Evolutionary conservation across 345 rosid species (phyloP).

Genomic region (Tarenaya hassleriana): DNA sequence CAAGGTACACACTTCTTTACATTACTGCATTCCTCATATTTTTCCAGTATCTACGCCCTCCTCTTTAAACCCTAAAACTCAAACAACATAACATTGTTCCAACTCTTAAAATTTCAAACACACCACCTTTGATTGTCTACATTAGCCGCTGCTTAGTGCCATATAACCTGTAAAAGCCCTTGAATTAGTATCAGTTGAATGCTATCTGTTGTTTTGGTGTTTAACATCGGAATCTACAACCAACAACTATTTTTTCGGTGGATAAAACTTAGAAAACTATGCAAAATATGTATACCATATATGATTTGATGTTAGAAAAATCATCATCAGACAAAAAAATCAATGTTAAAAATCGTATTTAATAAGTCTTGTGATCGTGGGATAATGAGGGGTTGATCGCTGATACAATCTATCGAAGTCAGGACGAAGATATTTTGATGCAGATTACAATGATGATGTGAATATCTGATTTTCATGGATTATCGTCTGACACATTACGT

Average conservation of each 20-base stretch:
- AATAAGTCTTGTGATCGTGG: neutral
- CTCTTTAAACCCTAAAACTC: neutral
- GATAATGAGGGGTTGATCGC: neutral
- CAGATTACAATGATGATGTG: too few relatives aligned
- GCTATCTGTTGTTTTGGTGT: too few relatives aligned
- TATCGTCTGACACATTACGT: neutral
- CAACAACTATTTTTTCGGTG: too few relatives aligned
- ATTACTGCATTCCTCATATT: slow-evolving; percentile 1
- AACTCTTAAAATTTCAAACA: neutral
- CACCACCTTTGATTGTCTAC: neutral
- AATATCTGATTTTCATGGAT: neutral
- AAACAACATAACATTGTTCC: neutral
- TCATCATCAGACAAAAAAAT: too few relatives aligned
- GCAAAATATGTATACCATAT: too few relatives aligned
- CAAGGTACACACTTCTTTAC: slow-evolving; percentile 42
- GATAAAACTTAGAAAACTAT: too few relatives aligned
- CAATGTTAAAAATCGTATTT: neutral
- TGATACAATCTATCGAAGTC: neutral
- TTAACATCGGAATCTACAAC: too few relatives aligned
- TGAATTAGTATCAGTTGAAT: neutral
- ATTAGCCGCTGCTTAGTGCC: neutral
- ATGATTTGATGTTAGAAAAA: neutral
- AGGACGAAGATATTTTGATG: neutral
- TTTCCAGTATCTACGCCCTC: neutral
- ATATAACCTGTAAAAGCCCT: neutral